Evolutionary conservation across 768 basidiomycete genomes (phyloP).

Genomic region (Kwoniella dendrophila): DNA sequence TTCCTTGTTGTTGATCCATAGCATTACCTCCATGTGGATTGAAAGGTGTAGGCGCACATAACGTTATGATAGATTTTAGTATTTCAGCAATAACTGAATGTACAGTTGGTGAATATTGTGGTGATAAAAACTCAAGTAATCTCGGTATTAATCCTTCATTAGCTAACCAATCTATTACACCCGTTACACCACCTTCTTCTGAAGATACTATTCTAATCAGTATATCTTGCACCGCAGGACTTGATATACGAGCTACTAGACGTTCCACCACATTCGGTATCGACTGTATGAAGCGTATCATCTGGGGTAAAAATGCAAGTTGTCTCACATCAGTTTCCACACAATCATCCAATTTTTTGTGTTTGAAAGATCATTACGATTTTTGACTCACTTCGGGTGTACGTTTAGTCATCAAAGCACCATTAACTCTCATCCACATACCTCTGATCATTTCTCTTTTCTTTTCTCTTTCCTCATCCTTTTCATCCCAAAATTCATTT

Average conservation of each 20-base stretch:
- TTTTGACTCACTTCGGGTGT: conserved; percentile 74
- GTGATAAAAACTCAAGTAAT: conserved; percentile 79
- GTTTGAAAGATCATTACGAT: conserved; percentile 14
- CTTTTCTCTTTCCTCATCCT: conserved; percentile 68
- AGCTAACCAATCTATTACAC: conserved; percentile 92
- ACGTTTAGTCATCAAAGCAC: conserved; percentile 82
- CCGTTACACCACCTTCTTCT: conserved; percentile 75
- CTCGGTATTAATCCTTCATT: conserved; percentile 78
- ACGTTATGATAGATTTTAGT: conserved; percentile 89
- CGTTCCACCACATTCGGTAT: conserved; percentile 80
- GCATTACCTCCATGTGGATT: conserved; percentile 69
- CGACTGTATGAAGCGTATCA: conserved; percentile 85
- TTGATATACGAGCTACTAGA: conserved; percentile 80
- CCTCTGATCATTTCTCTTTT: conserved; percentile 78
- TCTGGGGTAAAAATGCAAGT: too few relatives aligned
- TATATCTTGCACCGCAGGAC: conserved; percentile 87
- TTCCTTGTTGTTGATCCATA: conserved; percentile 46
- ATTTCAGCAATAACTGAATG: conserved; percentile 87
- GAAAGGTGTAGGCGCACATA: conserved; percentile 80
- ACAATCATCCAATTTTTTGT: not conserved
- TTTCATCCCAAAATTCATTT: conserved; percentile 66
- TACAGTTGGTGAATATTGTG: conserved; percentile 70
- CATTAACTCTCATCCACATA: conserved; percentile 92
- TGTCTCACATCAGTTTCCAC: too few relatives aligned
- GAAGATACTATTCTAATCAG: conserved; percentile 85